Base-by-base conservation (phyloP, 306 rosid species). In the Potentilla sterilis region DNA sequence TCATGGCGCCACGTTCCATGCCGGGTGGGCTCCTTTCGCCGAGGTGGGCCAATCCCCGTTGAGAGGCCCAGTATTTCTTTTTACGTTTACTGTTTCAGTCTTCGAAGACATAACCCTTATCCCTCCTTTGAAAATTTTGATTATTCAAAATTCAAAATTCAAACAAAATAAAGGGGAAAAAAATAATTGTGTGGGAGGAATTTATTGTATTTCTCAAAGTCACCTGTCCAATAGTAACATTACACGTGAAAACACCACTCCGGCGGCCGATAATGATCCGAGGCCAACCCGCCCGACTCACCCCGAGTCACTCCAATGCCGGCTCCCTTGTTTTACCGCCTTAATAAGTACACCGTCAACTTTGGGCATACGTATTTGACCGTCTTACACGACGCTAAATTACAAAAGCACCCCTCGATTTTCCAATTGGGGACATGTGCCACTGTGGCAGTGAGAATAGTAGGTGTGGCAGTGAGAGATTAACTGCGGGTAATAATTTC, bases 241-340 rank as follows among this genome's bases (percentile, higher is more conserved):
- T 8, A 68, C 90, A 82, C 79, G 84, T 84, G 51, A 70, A 7
- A 7, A 42, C 64, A 61, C 57, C 55, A 77, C 76, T 16, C 66
- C 51, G 75, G 75, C 80, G 81, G 85, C 87, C 69, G 88, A 79
- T 68, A 85, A 75, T 67, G 81, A 9, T 37, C 14, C 15, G 47
- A 37, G 44, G 16, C 46, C 15, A 46, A 64, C 12, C 42, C 67
- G 13, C 64, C 67, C 22, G 38, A 58, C 2, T 58, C 64, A 58
- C 2, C 35, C 40, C 41, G 68, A 21, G 34, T 86, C 79, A 79
- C 64, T 57, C 14, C 12, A 19, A 19, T 12, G 61, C 67, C 59
- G 32, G 40, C 57, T 12, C 35, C 22, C 8, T 5, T 16, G n/a
- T 21, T 74, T 76, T 46, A 69, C 76, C 55, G 11, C 28, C 34